Base-by-base conservation (phyloP, 208 protist species). In the Crithidia expoeki region DNA sequence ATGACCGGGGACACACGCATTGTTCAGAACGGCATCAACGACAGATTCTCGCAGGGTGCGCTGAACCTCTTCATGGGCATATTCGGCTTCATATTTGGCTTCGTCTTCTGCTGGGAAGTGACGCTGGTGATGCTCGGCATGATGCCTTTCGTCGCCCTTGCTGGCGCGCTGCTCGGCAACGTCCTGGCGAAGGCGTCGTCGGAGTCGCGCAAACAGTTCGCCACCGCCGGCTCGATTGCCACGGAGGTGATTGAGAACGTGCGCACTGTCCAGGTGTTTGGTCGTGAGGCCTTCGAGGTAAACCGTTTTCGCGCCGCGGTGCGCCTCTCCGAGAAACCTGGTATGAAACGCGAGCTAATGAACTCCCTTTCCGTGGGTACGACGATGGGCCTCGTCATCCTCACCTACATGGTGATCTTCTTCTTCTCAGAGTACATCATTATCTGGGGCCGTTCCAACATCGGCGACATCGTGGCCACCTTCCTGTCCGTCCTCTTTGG, bases 1-100 rank as follows among this genome's bases (percentile, higher is more conserved):
- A 86, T 93, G 81, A 90, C 87, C 5, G 85, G 85, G 25, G 89
- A 93, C 72, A 93, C 79, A 0, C 75, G 76, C 59, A 79, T 96
- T 27, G 74, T 95, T 17, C 85, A 95, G 68, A 93, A 94, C 60
- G 93, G 87, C 57, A 94, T 96, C 56, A 93, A 93, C 75, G 91
- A 96, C 61, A 88, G 90, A 62, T 61, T 95, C 50, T 85, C 85
- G 11, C 84, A 88, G 32, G 86, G 87, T 32, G 66, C 93, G 34
- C 58, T 86, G 61, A 84, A 91, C 61, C n/a, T 75, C 2, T 77
- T 79, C 38, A 93, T 81, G 69, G 88, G 90, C 36, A n/a, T 97
- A 28, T 75, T 93, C 53, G 93, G 90, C n/a, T 92, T 92, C 78
- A 68, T 85, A 27, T 89, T 96, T 64, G 86, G 86, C 17, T 90